Percentiles rank a stretch among this genome's conserved stretches.
Evolutionary conservation across 306 rosid species (phyloP).

Genomic region (Vachellia collinsii): DNA sequence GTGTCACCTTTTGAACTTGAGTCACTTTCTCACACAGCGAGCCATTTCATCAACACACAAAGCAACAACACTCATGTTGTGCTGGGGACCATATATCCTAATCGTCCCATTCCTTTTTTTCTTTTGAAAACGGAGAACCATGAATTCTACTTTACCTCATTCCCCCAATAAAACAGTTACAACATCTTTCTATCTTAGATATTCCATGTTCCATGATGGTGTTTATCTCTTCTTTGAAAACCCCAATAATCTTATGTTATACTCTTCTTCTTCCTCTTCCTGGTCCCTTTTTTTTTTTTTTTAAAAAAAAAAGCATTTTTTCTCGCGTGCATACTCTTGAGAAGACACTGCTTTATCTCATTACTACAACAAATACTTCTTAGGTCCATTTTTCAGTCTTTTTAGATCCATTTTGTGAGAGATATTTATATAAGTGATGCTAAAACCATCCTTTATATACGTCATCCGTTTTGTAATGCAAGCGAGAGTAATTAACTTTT

Average conservation of each 20-base stretch:
- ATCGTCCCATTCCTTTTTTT: background rate
- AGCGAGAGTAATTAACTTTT: too few relatives aligned
- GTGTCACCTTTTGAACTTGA: background rate
- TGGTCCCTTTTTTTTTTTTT: too few relatives aligned
- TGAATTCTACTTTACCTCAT: background rate
- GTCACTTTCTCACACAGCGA: slow-evolving; percentile 2
- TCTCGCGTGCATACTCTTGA: too few relatives aligned
- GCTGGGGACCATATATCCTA: slow-evolving; percentile 4
- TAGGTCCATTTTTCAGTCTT: too few relatives aligned
- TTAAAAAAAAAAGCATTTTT: too few relatives aligned
- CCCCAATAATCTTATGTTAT: background rate
- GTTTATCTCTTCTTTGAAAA: background rate
- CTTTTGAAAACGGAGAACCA: background rate
- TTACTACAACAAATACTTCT: too few relatives aligned
- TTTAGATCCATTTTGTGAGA: too few relatives aligned
- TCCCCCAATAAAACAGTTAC: background rate
- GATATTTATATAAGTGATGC: too few relatives aligned
- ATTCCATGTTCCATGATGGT: background rate
- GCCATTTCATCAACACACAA: background rate
- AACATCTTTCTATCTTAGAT: background rate
- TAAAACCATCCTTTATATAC: too few relatives aligned
- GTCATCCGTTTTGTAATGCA: too few relatives aligned
- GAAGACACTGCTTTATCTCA: too few relatives aligned
- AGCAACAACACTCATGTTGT: background rate
- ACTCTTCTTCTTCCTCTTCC: background rate